Base-by-base conservation (phyloP, 2,329 filamentous ascomycete genomes). In the Paecilomyces sp. region DNA sequence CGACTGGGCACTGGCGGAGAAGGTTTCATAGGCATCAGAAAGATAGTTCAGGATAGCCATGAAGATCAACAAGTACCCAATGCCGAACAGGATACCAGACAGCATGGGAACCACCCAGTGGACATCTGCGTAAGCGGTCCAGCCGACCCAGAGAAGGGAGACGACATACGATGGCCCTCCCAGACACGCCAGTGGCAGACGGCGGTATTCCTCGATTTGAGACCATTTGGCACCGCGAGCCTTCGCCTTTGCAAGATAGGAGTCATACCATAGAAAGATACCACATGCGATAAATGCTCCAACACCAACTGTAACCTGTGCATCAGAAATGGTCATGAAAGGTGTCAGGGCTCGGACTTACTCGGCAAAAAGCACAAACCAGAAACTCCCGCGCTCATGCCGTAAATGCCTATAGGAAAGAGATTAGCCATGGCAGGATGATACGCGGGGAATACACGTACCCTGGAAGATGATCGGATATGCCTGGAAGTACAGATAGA, bases 401-500 rank as follows among this genome's bases (percentile, higher is more conserved):
- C 67, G 58, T 75, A 75, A 2, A 75, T 67, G 6, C 67, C 71
- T 70, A 56, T 2, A 18, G 15, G 1, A 9, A 25, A 30, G 11
- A 22, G 83, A 77, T 54, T 85, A 88, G 0, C 82, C 18, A 15
- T 2, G 28, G 7, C 15, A 25, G 12, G 13, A 3, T 12, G 7
- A 13, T 47, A 6, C 9, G 6, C 22, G 15, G 15, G 5, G n/a
- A 1, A 1, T 11, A 3, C 13, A 58, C 63, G 8, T 56, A 61
- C 70, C 69, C 62, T 82, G 78, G 72, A 90, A 92, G 64, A 91
- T 88, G 62, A 86, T 79, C 4, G 86, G 85, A 69, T 87, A 92
- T 9, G 88, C 87, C 72, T 91, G 85, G 65, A 92, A 91, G 69
- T 87, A 90, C 73, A 92, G 88, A 78, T 85, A 87, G 65, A 86